phyloP scores from a whole-genome alignment of 2,329 filamentous ascomycete species.

The Aspergillus sp. region DNA sequence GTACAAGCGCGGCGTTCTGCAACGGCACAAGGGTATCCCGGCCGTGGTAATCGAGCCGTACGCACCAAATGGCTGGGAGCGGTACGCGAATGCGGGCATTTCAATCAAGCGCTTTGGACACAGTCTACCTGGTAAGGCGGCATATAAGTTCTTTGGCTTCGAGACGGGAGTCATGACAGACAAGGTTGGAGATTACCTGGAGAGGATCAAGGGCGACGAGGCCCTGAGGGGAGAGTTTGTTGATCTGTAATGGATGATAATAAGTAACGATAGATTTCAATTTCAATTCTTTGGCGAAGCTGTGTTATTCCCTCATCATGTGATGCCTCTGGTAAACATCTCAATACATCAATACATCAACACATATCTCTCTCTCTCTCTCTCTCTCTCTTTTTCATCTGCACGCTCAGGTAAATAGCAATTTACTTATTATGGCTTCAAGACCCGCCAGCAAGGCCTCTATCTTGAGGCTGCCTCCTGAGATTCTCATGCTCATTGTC shows the following conservation, averaged over 20 bases:
- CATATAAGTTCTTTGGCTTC: constrained; percentile 20
- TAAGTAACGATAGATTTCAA: background rate
- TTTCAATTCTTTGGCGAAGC: background rate
- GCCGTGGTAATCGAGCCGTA: constrained; percentile 53
- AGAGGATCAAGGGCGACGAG: constrained; percentile 7
- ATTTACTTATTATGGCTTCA: background rate
- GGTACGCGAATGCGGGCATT: constrained; percentile 46
- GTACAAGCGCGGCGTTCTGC: constrained; percentile 48
- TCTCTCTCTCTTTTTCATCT: background rate
- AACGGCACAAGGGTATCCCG: constrained; percentile 38
- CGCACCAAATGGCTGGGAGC: constrained; percentile 52
- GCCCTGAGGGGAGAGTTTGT: constrained; percentile 14
- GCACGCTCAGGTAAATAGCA: background rate
- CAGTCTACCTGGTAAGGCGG: constrained; percentile 18
- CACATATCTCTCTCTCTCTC: background rate
- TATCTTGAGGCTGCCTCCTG: background rate
- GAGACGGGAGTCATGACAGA: constrained; percentile 11
- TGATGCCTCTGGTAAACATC: background rate
- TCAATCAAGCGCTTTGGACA: constrained; percentile 15
- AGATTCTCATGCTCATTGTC: too few relatives aligned
- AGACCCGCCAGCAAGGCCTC: background rate
- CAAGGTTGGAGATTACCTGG: constrained; percentile 13
- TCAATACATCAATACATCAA: background rate
- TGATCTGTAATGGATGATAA: constrained; percentile 11
- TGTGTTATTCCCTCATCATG: background rate